These are phyloP conservation scores for Sporothrix brunneoviolacea DNA, from an alignment of 2,329 filamentous ascomycete genomes.

Conservation along the genomic window DNA sequence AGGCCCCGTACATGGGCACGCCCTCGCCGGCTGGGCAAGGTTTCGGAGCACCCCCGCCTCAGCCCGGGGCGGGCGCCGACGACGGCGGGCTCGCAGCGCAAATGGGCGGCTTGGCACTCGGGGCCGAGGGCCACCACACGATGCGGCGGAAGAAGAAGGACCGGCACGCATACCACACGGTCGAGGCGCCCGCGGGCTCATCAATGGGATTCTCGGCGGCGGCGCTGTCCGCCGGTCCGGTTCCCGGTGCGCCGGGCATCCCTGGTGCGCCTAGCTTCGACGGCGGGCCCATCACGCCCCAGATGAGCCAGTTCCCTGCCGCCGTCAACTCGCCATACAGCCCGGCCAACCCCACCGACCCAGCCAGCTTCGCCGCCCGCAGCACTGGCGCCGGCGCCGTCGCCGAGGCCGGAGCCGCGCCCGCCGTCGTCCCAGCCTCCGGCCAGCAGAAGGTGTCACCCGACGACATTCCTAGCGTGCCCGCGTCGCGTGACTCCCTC, in stretches of 20 bases:
- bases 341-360: constrained; percentile 34
- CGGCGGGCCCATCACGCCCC: constrained; percentile 33
- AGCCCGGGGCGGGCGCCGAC: constrained; percentile 28
- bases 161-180: constrained; percentile 82
- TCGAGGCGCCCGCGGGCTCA: constrained; percentile 64
- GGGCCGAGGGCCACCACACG: constrained; percentile 42
- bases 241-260: constrained; percentile 26
- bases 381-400: constrained; percentile 18
- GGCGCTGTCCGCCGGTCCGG: constrained; percentile 43
- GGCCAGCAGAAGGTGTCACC: constrained; percentile 74
- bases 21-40: constrained; percentile 19
- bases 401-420: constrained; percentile 30
- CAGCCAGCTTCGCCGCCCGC: constrained; percentile 38
- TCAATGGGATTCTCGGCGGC: constrained; percentile 58
- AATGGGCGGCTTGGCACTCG: constrained; percentile 70
- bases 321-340: constrained; percentile 48
- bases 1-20: constrained; percentile 23
- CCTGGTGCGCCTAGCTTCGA: constrained; percentile 39
- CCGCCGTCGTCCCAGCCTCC: constrained; percentile 49
- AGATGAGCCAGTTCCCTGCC: constrained; percentile 55
- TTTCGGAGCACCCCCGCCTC: constrained; percentile 24
- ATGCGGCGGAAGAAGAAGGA: constrained; percentile 83
- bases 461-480: constrained; percentile 89
- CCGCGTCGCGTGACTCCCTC: constrained; percentile 71
- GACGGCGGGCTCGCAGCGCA: constrained; percentile 58